Base-by-base conservation (phyloP, 2,329 filamentous ascomycete genomes). In the Xenoacremonium recifei region DNA sequence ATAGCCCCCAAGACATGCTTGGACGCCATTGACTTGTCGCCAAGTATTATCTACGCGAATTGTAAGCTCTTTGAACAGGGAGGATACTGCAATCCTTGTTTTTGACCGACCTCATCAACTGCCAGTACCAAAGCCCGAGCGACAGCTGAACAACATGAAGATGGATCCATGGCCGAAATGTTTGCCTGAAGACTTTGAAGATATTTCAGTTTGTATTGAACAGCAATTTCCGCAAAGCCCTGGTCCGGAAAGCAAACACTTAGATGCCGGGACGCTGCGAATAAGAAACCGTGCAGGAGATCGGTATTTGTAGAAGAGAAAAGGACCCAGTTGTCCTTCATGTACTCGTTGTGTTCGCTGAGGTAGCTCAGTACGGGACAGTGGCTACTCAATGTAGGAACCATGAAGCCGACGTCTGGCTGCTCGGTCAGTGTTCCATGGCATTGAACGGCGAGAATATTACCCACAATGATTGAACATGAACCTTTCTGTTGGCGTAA, bases 401-500 rank as follows among this genome's bases (percentile, higher is more conserved):
- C 12, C 10, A 50, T 38, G 3, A 43, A 39, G 6, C 37, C 21
- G 10, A 44, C 6, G 11, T 50, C 48, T 50, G 7, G 6, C 5
- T 29, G 2, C 1, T 17, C 13, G 2, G 7, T 49, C 25, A 43
- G 31, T 7, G 23, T n/a, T 6, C 2, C 3, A 40, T 13, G 2
- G 2, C 7, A 9, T 7, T 19, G 20, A 35, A 25, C 3, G 13
- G 15, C 7, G 4, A 4, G 37, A 31, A 7, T 10, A 6, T n/a
- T 15, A 41, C 48, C 41, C 18, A 49, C 45, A 50, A 21, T 48
- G 33, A 13, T 42, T 21, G 21, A 50, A 48, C 35, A 50, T 37
- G 9, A 46, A 49, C 13, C 29, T 37, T 27, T 50, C 48, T 32
- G 25, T 21, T 1, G 35, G 7, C 4, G 29, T 41, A 0, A 49